These are phyloP conservation scores for Posidonia oceanica DNA, from an alignment of 116 monocot genomes.

Conservation along the genomic window DNA sequence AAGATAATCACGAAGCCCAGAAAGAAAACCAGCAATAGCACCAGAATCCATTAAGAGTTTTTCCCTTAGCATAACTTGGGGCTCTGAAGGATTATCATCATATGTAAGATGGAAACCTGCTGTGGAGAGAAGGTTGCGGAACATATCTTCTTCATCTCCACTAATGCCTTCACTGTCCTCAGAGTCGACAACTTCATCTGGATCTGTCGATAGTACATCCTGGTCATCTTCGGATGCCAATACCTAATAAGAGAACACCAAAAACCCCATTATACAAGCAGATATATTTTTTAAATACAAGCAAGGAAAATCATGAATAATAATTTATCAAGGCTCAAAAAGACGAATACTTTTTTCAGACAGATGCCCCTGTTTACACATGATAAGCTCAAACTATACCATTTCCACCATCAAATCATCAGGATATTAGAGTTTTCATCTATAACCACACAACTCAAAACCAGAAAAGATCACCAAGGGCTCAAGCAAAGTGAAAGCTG, in stretches of 20 bases:
- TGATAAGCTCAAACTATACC: too few relatives aligned
- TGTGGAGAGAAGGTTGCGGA: conserved; percentile 66
- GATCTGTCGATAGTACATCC: conserved; percentile 89
- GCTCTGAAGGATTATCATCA: conserved; percentile 69
- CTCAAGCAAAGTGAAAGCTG: too few relatives aligned
- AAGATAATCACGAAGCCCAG: conserved; percentile 72
- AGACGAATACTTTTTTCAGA: too few relatives aligned
- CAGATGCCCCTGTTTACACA: too few relatives aligned
- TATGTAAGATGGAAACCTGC: conserved; percentile 91
- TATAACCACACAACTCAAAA: too few relatives aligned
- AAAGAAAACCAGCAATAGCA: conserved; percentile 87
- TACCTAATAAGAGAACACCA: conserved; percentile 39
- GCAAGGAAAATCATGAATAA: too few relatives aligned
- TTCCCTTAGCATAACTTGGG: conserved; percentile 75
- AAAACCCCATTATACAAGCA: neutral
- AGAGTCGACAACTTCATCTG: conserved; percentile 86
- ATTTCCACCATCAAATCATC: too few relatives aligned
- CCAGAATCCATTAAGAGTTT: conserved; percentile 90
- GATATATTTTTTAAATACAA: too few relatives aligned
- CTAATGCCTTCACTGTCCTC: conserved; percentile 80
- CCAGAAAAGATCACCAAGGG: too few relatives aligned
- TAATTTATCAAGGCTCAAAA: too few relatives aligned
- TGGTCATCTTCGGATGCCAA: conserved; percentile 91
- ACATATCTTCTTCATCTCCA: conserved; percentile 87
- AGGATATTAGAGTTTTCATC: too few relatives aligned